These are phyloP conservation scores for Quercus engelmannii DNA, from an alignment of 306 rosid species.

Conservation along the genomic window DNA sequence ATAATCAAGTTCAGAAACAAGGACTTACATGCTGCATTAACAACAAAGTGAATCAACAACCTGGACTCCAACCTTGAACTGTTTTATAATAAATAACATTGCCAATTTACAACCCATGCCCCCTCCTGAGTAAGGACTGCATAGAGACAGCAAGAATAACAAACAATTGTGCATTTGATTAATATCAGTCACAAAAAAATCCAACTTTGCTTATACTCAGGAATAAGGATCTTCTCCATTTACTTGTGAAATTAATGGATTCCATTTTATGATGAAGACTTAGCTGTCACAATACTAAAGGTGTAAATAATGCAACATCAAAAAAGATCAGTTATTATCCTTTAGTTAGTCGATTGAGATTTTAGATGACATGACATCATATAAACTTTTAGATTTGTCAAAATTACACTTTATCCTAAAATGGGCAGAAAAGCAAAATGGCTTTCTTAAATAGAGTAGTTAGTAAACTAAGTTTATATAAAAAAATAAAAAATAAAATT, in stretches of 20 bases:
- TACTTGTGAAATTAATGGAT: no score
- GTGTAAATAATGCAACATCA: no score
- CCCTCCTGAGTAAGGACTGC: background rate
- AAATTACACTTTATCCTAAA: no score
- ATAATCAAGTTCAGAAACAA: background rate
- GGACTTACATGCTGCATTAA: background rate
- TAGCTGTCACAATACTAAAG: no score
- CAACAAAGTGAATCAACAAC: background rate
- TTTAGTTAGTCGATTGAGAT: background rate
- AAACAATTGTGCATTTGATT: constrained; percentile 6
- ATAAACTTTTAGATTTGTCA: no score
- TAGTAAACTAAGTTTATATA: background rate
- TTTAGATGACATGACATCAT: no score
- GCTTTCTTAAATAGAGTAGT: background rate
- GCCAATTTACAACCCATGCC: background rate
- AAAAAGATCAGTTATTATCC: no score
- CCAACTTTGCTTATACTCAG: background rate
- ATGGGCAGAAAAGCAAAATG: no score
- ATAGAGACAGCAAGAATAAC: background rate
- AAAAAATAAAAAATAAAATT: background rate
- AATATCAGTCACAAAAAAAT: constrained; percentile 7
- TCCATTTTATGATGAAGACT: no score
- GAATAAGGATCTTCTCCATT: no score
- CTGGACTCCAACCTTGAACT: background rate
- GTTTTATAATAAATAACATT: background rate